Percentiles rank a stretch among this genome's conserved stretches.
These are phyloP conservation scores for Xylaria sp. DNA, from an alignment of 2,329 filamentous ascomycete genomes.

Conservation along the genomic window DNA sequence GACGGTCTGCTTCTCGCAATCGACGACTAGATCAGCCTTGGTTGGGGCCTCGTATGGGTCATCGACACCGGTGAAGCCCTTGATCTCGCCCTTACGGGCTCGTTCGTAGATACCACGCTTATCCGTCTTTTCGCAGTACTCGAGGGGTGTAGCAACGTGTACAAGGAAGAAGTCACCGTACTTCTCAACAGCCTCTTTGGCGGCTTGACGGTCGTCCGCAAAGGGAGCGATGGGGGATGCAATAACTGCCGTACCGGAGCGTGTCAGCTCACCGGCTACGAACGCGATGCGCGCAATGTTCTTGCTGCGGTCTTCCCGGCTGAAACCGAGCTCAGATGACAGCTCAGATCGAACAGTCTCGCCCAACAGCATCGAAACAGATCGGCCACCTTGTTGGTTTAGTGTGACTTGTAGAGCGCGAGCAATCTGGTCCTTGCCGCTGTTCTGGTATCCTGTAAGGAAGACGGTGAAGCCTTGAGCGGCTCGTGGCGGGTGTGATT, in stretches of 20 bases:
- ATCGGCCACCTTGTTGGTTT: conserved; percentile 96
- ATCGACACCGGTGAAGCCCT: conserved; percentile 98
- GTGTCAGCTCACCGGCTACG: conserved; percentile 93
- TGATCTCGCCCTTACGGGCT: conserved; percentile 90
- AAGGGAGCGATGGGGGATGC: conserved; percentile 96
- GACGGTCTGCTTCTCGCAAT: conserved; percentile 86
- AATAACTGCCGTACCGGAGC: conserved; percentile 92
- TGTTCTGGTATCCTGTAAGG: conserved; percentile 96
- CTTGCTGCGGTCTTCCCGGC: conserved; percentile 87
- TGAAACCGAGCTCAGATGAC: conserved; percentile 95
- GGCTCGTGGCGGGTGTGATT: conserved; percentile 92
- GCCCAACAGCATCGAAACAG: conserved; percentile 92
- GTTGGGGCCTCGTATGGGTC: conserved; percentile 91
- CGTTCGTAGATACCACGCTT: conserved; percentile 88
- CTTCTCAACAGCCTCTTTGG: conserved; percentile 87
- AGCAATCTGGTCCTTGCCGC: conserved; percentile 95
- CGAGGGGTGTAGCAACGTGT: conserved; percentile 92
- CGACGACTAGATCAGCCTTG: conserved; percentile 86
- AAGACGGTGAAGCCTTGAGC: conserved; percentile 98
- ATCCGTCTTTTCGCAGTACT: conserved; percentile 95
- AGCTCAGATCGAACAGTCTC: conserved; percentile 96
- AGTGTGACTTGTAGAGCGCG: conserved; percentile 96
- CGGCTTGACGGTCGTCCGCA: conserved; percentile 78
- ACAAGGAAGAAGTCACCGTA: conserved; percentile 93
- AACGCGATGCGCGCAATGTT: conserved; percentile 98